phyloP scores from a whole-genome alignment of 2,329 filamentous ascomycete species.

The Cercospora nicotianae region DNA sequence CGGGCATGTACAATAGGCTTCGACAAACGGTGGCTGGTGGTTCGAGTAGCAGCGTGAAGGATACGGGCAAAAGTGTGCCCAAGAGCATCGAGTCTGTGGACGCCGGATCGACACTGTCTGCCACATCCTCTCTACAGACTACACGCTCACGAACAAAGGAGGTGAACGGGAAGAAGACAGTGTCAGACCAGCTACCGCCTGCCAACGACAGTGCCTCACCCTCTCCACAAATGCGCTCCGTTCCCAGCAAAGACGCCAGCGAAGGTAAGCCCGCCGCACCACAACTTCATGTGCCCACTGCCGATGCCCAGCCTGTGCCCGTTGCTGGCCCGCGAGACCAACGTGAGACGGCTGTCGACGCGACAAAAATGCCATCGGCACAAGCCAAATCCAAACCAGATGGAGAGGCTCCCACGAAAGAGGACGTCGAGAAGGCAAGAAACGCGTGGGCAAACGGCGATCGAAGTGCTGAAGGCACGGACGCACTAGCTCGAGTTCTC shows the following conservation, averaged over 20 bases:
- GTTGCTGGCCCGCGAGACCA: slow-evolving; percentile 15
- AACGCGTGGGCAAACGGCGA: slow-evolving; percentile 32
- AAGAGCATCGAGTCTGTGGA: slow-evolving; percentile 32
- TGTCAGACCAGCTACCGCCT: slow-evolving; percentile 24
- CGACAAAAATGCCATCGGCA: background rate
- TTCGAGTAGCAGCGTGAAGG: slow-evolving; percentile 16
- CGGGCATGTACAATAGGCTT: slow-evolving; percentile 83
- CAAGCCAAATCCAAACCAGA: slow-evolving; percentile 5
- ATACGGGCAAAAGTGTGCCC: slow-evolving; percentile 25
- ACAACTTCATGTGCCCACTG: slow-evolving; percentile 24
- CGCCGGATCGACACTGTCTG: slow-evolving; percentile 24
- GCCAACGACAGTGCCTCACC: slow-evolving; percentile 25
- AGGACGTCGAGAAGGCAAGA: slow-evolving; percentile 32
- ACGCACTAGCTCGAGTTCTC: slow-evolving; percentile 35
- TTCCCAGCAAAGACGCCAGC: slow-evolving; percentile 14
- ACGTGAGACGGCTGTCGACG: slow-evolving; percentile 11
- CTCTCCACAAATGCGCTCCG: slow-evolving; percentile 25
- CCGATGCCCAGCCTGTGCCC: slow-evolving; percentile 24
- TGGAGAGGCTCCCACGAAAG: slow-evolving; percentile 22
- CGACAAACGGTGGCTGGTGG: slow-evolving; percentile 46
- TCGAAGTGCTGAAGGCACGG: slow-evolving; percentile 32
- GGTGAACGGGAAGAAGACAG: slow-evolving; percentile 21
- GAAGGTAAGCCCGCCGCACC: slow-evolving; percentile 17
- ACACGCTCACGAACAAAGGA: slow-evolving; percentile 17
- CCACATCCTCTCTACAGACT: slow-evolving; percentile 21